Conservation (phyloP, 345 rosid genomes). For the Salix koriyanagi region DNA sequence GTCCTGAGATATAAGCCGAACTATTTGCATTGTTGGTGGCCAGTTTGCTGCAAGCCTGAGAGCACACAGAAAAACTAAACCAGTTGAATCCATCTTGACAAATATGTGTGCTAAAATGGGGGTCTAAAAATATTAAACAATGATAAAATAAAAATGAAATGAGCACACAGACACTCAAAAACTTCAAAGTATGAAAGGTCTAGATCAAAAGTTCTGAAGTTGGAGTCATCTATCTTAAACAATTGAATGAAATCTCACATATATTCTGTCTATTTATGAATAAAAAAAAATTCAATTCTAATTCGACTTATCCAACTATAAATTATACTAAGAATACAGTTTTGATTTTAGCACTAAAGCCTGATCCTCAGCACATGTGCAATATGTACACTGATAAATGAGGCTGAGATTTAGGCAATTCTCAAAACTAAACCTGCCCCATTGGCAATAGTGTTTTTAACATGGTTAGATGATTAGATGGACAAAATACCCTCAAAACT, state of each 20-base stretch:
- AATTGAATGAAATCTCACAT: not conserved
- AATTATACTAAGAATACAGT: not conserved
- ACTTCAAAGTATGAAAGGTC: not conserved
- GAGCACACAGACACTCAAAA: not conserved
- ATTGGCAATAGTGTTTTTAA: not conserved
- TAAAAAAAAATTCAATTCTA: not conserved
- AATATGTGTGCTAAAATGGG: not conserved
- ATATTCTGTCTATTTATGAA: not conserved
- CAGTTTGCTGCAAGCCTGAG: constrained; percentile 95
- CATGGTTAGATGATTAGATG: not conserved
- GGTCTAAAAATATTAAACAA: not conserved
- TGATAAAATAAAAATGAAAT: not conserved
- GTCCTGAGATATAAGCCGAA: constrained; percentile 92
- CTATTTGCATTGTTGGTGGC: constrained; percentile 94
- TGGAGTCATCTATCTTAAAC: not conserved
- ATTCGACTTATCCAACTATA: not conserved
- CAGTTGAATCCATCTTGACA: not conserved
- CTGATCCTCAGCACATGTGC: not conserved
- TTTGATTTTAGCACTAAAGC: not conserved
- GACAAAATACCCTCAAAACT: not conserved
- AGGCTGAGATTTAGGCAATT: not conserved
- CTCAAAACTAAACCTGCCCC: not conserved
- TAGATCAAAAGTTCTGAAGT: not conserved
- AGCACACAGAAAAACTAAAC: constrained; percentile 14
- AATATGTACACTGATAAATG: not conserved